A percentile compares a stretch with the other conserved stretches of the same genome.
Conservation (phyloP, 176 grass and related monocot genomes). For the Tuctoria greenei region DNA sequence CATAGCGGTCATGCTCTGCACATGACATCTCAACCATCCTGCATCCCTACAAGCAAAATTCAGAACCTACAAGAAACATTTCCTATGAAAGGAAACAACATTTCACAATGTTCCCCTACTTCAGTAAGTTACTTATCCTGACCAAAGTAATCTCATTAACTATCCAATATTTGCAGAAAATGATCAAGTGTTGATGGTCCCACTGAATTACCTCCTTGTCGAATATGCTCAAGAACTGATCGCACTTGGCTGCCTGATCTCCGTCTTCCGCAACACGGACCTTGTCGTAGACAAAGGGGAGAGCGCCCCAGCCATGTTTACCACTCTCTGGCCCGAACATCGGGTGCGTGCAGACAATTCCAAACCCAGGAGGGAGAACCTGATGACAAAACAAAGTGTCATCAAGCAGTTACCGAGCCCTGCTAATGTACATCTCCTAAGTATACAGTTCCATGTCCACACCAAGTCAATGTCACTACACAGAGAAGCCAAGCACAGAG, state of each 20-base stretch:
- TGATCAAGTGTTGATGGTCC: neutral
- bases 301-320: conserved; percentile 51
- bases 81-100: conserved; percentile 5
- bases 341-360: conserved; percentile 64
- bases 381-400: neutral
- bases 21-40: conserved; percentile 78
- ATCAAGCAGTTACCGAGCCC: neutral
- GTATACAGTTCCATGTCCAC: neutral
- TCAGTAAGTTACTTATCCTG: neutral
- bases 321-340: conserved; percentile 80
- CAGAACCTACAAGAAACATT: conserved; percentile 34
- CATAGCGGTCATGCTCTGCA: conserved; percentile 57
- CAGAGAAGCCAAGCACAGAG: neutral
- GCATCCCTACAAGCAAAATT: conserved; percentile 43
- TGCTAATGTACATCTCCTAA: neutral
- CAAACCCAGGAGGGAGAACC: conserved; percentile 59
- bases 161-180: neutral
- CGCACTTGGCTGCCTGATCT: conserved; percentile 44
- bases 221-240: conserved; percentile 66
- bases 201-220: conserved; percentile 47
- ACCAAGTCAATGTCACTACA: neutral
- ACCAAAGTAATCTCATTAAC: neutral
- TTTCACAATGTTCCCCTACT: neutral
- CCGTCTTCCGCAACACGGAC: conserved; percentile 46
- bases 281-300: conserved; percentile 69